phyloP scores from a whole-genome alignment of 208 protist genomes.

The Acanthamoeba triangularis region DNA sequence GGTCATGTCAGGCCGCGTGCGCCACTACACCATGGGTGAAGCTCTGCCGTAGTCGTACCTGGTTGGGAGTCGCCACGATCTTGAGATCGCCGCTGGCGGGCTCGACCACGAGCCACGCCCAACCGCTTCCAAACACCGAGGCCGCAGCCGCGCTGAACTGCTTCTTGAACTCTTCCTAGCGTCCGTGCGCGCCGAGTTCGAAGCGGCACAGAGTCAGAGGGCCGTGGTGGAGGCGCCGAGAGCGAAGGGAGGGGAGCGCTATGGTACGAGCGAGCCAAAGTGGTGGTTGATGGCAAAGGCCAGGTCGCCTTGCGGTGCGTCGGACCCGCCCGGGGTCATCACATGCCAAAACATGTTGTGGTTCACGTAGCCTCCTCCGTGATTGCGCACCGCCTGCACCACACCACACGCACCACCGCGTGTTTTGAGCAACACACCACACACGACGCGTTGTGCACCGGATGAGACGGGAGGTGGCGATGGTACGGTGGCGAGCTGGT shows the following conservation, averaged over 20 bases:
- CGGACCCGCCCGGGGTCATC: constrained; percentile 88
- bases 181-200: background rate
- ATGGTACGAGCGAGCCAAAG: constrained; percentile 91
- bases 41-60: background rate
- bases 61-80: constrained; percentile 39
- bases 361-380: constrained; percentile 94
- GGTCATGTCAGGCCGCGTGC: too few species aligned
- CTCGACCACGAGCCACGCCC: constrained; percentile 95
- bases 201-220: too few species aligned
- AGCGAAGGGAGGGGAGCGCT: background rate
- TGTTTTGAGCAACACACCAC: background rate
- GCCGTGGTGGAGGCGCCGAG: background rate
- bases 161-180: constrained; percentile 94
- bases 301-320: constrained; percentile 88
- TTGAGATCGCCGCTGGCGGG: background rate
- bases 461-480: background rate
- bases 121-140: constrained; percentile 96
- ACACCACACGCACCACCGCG: too few species aligned
- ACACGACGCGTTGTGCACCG: background rate
- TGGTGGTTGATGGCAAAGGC: constrained; percentile 90
- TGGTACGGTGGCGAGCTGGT: background rate
- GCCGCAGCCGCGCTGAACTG: constrained; percentile 94
- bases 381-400: constrained; percentile 91
- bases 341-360: constrained; percentile 96
- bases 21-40: background rate